Base-by-base conservation (phyloP, 31 red algal genomes). In the Porphyra umbilicalis region DNA sequence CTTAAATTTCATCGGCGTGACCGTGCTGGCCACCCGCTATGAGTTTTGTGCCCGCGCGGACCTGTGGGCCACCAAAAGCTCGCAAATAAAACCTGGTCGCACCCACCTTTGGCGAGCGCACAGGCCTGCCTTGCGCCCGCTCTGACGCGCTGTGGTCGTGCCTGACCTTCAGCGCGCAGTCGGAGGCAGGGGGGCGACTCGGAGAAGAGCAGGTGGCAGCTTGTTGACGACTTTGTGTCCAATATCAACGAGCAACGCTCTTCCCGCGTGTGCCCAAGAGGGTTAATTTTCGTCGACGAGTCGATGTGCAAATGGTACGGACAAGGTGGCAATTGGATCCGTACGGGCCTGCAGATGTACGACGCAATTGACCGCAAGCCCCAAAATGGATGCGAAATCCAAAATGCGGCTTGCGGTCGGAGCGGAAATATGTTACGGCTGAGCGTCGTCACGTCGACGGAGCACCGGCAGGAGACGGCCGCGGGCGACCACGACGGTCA, bases 231-330 rank as follows among this genome's bases (percentile, higher is more conserved):
- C n/a, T n/a, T n/a, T n/a, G 38, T n/a, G n/a, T n/a, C n/a, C n/a
- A n/a, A n/a, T n/a, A 78, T 77, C 34, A 88, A 88, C 57, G 7
- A 74, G 38, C 86, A 88, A 71, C 39, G 68, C 35, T 35, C 33
- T 32, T 16, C 76, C 14, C 40, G 39, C 81, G 40, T 91, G 9
- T 86, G 36, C 10, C 84, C 89, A 13, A 16, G 10, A 9, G 18
- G 25, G 33, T 57, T 36, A 14, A 76, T 92, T 10, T 92, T 84
- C 25, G 90, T 92, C n/a, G 85, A 92, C 81, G 81, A 87, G 81
- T 84, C 80, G 36, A 92, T 92, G 71, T 87, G 42, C 25, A 44
- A 84, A 29, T 92, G 85, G 85, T 84, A 88, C 82, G 82, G 90
- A 76, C 77, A 84, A 20, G 75, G 90, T 34, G 85, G 85, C 32